phyloP scores from a whole-genome alignment of 1,284 basidiomycete genomes.

The Ceratobasidium sp. region DNA sequence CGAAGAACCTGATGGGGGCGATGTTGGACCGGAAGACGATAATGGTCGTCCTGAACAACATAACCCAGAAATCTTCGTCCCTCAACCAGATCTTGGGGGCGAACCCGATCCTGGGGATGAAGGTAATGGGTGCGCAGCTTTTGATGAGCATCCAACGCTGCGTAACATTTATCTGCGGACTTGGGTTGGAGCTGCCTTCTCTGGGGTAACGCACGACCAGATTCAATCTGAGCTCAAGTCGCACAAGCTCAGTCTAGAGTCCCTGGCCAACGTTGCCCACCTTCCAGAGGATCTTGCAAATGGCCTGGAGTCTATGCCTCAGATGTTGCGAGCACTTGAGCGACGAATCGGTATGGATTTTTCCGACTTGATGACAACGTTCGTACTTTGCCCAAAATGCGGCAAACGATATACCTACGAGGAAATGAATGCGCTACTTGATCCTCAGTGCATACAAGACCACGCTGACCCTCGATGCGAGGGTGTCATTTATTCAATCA shows the following conservation, averaged over 20 bases:
- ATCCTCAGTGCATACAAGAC: neutral
- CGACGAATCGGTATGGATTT: conserved; percentile 7
- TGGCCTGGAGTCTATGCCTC: neutral
- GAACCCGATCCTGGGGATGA: too few species aligned
- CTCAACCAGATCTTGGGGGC: too few species aligned
- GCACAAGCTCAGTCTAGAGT: neutral
- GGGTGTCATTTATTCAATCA: neutral
- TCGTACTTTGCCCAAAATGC: neutral
- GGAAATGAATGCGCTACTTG: neutral
- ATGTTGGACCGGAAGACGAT: too few species aligned
- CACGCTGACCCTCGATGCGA: neutral
- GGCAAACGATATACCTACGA: neutral
- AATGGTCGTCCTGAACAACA: too few species aligned
- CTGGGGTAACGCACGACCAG: neutral
- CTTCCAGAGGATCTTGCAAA: neutral
- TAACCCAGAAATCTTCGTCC: too few species aligned
- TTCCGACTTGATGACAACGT: neutral
- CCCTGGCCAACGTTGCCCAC: too few species aligned
- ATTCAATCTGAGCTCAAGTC: neutral
- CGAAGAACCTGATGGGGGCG: too few species aligned
- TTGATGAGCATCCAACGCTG: too few species aligned
- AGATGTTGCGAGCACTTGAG: neutral
- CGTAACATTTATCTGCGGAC: conserved; percentile 1
- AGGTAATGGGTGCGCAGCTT: too few species aligned
- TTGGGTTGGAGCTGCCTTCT: neutral